Conservation (phyloP, 345 rosid species). For the Aethionema arabicum region DNA sequence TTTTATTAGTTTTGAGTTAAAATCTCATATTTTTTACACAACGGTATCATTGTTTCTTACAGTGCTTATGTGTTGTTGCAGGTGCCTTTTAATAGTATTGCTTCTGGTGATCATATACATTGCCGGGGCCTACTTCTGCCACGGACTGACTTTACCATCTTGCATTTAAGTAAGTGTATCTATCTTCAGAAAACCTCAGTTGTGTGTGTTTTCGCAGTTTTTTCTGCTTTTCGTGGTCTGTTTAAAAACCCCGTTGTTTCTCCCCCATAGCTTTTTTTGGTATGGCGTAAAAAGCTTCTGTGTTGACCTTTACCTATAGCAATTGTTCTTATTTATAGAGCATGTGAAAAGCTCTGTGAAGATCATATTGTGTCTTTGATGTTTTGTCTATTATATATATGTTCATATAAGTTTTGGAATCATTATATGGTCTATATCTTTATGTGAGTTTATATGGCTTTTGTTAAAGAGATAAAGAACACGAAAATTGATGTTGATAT, state of each 20-base stretch:
- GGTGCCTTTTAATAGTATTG: conserved; percentile 61
- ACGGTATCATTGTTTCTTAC: conserved; percentile 9
- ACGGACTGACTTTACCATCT: conserved; percentile 76
- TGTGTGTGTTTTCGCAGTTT: conserved; percentile 2
- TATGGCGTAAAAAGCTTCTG: conserved; percentile 18
- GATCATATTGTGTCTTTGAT: conserved; percentile 23
- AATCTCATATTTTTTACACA: no score
- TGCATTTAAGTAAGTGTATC: conserved; percentile 51
- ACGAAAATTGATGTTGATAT: no score
- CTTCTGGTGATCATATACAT: conserved; percentile 69
- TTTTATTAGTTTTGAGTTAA: no score
- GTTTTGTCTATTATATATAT: background rate
- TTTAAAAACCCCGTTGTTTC: conserved; percentile 15
- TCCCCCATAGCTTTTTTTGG: conserved; percentile 21
- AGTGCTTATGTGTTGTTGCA: conserved; percentile 39
- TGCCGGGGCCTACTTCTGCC: conserved; percentile 73
- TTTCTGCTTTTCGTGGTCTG: conserved; percentile 14
- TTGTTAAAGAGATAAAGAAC: no score
- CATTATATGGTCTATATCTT: conserved; percentile 3
- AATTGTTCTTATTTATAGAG: conserved; percentile 24
- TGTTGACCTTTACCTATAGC: conserved; percentile 15
- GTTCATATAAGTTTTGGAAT: conserved; percentile 29
- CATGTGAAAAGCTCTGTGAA: conserved; percentile 31
- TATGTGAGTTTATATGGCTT: background rate
- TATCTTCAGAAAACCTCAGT: conserved; percentile 8